Conservation (phyloP, 2,329 filamentous ascomycete species). For the Fusarium sp. region DNA sequence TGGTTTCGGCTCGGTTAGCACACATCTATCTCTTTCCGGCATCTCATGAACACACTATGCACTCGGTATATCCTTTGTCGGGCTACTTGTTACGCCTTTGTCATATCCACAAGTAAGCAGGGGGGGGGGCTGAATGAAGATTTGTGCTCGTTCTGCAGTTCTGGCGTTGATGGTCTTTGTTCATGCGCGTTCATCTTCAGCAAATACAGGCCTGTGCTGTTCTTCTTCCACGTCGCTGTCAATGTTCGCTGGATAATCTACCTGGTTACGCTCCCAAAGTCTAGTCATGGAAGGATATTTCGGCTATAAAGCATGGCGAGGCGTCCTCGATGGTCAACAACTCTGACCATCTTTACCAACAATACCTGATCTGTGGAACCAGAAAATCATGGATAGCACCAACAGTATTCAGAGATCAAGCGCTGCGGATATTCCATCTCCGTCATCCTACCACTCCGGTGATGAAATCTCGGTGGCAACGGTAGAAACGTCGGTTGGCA, state of each 20-base stretch:
- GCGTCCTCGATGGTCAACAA: too few relatives aligned
- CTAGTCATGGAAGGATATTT: background rate
- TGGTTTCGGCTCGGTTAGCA: background rate
- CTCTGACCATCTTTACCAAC: too few relatives aligned
- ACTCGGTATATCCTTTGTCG: background rate
- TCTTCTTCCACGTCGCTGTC: background rate
- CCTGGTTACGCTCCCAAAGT: background rate
- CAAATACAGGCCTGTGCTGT: background rate
- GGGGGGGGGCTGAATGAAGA: background rate
- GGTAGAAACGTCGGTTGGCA: background rate
- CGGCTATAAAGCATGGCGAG: background rate
- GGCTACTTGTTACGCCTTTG: background rate
- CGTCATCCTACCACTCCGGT: background rate
- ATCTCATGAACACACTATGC: background rate
- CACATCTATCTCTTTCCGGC: background rate
- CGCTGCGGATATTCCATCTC: background rate
- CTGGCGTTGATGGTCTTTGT: constrained; percentile 6
- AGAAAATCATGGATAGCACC: constrained; percentile 3
- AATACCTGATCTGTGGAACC: background rate
- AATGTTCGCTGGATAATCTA: background rate
- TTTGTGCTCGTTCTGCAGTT: background rate
- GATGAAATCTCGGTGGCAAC: background rate
- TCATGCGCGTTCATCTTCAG: background rate
- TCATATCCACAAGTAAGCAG: background rate
- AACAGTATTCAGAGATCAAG: background rate